Conservation (phyloP, 2,329 filamentous ascomycete species). For the Bipolaris zeicola region DNA sequence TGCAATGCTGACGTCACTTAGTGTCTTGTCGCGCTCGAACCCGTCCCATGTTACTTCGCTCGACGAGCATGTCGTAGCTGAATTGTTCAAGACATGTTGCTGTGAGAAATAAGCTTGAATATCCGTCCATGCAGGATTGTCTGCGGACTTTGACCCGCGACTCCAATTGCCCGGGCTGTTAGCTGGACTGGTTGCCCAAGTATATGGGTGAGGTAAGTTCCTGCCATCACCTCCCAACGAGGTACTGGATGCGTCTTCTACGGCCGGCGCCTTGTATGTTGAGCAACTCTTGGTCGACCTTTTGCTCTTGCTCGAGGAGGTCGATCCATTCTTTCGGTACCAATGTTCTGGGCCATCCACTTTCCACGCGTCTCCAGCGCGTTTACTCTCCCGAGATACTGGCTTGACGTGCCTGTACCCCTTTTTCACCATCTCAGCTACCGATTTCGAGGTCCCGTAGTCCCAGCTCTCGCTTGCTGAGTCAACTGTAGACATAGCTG, state of each 20-base stretch:
- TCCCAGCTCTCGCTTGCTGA: background rate
- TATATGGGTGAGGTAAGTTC: conserved; percentile 7
- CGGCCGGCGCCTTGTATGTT: conserved; percentile 29
- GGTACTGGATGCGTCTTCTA: conserved; percentile 25
- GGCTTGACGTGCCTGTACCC: conserved; percentile 4
- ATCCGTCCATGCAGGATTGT: conserved; percentile 6
- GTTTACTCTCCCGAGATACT: background rate
- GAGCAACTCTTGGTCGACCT: conserved; percentile 18
- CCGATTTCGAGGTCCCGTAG: background rate
- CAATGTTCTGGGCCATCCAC: conserved; percentile 1
- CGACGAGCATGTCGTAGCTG: background rate
- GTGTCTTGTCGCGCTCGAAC: conserved; percentile 23
- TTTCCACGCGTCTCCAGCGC: conserved; percentile 4
- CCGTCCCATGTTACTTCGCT: conserved; percentile 26
- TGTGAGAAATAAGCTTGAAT: background rate
- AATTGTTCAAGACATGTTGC: background rate
- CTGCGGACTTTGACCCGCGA: background rate
- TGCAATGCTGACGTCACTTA: conserved; percentile 27
- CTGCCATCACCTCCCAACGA: conserved; percentile 10
- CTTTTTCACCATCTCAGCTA: background rate
- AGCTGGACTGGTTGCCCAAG: conserved; percentile 2
- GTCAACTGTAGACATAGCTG: background rate
- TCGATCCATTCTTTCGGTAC: conserved; percentile 1
- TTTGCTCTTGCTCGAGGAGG: conserved; percentile 2
- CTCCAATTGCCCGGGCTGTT: conserved; percentile 1